A percentile compares a stretch with the other conserved stretches of the same genome.
phyloP scores from a whole-genome alignment of 805 yeast species.

The Saturnispora gosingensis region DNA sequence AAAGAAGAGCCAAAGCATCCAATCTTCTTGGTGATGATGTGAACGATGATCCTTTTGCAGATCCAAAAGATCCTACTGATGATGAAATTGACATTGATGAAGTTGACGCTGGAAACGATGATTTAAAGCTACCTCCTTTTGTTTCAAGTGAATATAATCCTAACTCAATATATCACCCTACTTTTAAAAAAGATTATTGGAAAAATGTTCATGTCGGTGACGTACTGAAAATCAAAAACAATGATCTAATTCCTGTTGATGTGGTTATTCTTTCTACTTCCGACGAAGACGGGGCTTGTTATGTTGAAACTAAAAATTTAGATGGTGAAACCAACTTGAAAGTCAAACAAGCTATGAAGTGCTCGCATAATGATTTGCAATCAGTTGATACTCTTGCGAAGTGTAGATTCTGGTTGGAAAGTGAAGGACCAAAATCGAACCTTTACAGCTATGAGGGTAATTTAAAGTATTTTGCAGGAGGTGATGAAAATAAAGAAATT shows the following conservation, averaged over 20 bases:
- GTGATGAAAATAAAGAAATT: constrained; percentile 30
- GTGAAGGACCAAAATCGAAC: constrained; percentile 79
- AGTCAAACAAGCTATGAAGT: constrained; percentile 63
- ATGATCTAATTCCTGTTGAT: constrained; percentile 77
- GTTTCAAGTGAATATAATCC: constrained; percentile 19
- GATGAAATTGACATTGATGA: constrained; percentile 10
- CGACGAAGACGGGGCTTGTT: constrained; percentile 58
- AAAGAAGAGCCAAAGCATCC: constrained; percentile 9
- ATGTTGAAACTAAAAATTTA: constrained; percentile 70
- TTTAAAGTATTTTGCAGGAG: constrained; percentile 35
- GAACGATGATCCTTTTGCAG: constrained; percentile 17
- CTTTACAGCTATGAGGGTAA: constrained; percentile 72
- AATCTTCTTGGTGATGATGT: constrained; percentile 7
- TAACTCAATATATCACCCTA: constrained; percentile 14
- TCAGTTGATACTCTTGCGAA: constrained; percentile 39
- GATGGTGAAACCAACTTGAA: constrained; percentile 78
- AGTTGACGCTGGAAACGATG: constrained; percentile 5
- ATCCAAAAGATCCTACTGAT: constrained; percentile 20
- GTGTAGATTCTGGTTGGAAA: constrained; percentile 58
- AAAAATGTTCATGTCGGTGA: constrained; percentile 72
- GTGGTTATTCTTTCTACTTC: constrained; percentile 57
- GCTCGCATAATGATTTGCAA: constrained; percentile 31
- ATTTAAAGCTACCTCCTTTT: constrained; percentile 21
- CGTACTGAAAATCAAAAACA: constrained; percentile 52
- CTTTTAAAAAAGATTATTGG: constrained; percentile 46